A percentile compares a stretch with the other conserved stretches of the same genome.
These are phyloP conservation scores for Penicillium sp. DNA, from an alignment of 2,329 filamentous ascomycete genomes.

Conservation along the genomic window DNA sequence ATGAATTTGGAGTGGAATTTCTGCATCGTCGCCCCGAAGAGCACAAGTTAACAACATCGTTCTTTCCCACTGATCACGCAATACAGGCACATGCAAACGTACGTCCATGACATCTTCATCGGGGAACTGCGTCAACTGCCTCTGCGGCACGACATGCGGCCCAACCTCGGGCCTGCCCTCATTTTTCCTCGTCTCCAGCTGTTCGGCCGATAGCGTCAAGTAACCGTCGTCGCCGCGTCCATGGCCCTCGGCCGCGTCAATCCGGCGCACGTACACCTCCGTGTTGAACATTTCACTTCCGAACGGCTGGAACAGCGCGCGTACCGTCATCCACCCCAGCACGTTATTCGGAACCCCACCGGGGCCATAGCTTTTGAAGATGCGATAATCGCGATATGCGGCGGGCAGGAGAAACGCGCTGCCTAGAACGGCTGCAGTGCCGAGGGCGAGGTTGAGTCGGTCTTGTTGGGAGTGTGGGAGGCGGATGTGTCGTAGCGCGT, in stretches of 20 bases:
- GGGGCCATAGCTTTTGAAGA: constrained; percentile 38
- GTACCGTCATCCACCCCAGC: constrained; percentile 36
- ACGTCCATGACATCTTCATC: constrained; percentile 28
- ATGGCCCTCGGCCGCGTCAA: constrained; percentile 26
- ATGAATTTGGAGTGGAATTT: constrained; percentile 26
- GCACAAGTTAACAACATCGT: neutral
- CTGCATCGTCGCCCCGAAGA: constrained; percentile 10
- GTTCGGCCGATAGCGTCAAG: constrained; percentile 18
- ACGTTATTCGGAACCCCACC: constrained; percentile 40
- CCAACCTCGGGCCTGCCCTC: constrained; percentile 27
- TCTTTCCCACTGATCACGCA: neutral
- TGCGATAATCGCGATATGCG: constrained; percentile 37
- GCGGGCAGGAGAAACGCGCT: constrained; percentile 22
- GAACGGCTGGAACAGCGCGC: constrained; percentile 28
- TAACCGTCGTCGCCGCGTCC: constrained; percentile 22
- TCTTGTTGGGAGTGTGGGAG: constrained; percentile 13
- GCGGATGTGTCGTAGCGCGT: constrained; percentile 4
- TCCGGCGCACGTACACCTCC: constrained; percentile 26
- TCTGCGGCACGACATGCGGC: constrained; percentile 32
- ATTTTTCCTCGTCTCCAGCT: constrained; percentile 16
- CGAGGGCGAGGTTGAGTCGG: constrained; percentile 18
- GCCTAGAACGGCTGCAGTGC: constrained; percentile 19
- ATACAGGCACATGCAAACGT: neutral
- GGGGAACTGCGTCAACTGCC: constrained; percentile 31
- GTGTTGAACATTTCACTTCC: constrained; percentile 33